A percentile compares a stretch with the other conserved stretches of the same genome.
Evolutionary conservation across 768 basidiomycete genomes (phyloP).

Genomic region (Leccinum obscurum): DNA sequence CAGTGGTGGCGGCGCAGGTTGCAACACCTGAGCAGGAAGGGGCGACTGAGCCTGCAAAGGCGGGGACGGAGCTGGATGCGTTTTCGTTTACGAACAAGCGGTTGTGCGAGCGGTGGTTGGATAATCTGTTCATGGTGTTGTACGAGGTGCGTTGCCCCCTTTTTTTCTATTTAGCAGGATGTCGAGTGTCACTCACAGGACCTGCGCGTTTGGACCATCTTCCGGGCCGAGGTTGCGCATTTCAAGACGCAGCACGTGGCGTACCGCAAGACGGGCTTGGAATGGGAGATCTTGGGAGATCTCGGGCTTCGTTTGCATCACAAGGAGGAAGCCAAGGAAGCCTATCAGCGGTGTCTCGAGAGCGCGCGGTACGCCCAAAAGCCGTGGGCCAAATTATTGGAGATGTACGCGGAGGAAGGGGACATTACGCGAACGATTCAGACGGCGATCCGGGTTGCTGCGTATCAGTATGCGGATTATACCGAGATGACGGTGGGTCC

Average conservation of each 20-base stretch:
- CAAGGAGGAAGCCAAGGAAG: conserved; percentile 98
- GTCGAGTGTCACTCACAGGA: conserved; percentile 48
- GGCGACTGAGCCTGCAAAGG: conserved; percentile 15
- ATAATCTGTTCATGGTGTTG: conserved; percentile 97
- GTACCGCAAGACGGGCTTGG: conserved; percentile 93
- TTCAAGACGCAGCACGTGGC: conserved; percentile 99
- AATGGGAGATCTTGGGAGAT: conserved; percentile 99
- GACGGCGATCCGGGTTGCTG: conserved; percentile 88
- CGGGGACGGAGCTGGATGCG: conserved; percentile 48
- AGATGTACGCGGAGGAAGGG: conserved; percentile 96
- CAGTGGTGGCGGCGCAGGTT: conserved; percentile 39
- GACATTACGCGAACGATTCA: conserved; percentile 90
- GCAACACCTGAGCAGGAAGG: conserved; percentile 30
- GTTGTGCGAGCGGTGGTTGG: conserved; percentile 95
- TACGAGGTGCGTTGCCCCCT: conserved; percentile 71
- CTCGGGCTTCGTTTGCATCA: conserved; percentile 91
- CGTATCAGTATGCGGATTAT: conserved; percentile 90
- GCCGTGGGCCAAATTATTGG: conserved; percentile 91
- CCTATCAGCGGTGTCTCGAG: conserved; percentile 93
- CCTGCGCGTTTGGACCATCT: conserved; percentile 97
- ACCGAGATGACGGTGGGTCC: conserved; percentile 79
- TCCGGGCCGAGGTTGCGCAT: conserved; percentile 96
- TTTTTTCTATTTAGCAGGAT: neutral
- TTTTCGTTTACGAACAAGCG: conserved; percentile 97
- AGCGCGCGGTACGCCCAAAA: conserved; percentile 82